Evolutionary conservation across 2,329 filamentous ascomycete genomes (phyloP).

Genomic region (Pyrenophora graminea): DNA sequence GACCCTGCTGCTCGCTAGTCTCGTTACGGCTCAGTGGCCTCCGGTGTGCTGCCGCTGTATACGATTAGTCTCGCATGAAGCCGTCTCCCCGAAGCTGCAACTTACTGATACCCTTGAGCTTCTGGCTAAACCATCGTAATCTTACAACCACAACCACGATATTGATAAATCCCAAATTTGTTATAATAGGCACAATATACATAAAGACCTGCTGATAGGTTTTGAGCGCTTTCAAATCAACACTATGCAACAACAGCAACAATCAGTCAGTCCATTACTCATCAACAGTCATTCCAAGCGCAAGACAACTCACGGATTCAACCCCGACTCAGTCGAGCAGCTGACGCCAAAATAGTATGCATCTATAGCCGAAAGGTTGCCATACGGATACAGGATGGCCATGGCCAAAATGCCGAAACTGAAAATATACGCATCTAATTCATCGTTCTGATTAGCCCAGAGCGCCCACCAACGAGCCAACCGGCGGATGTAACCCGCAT

Average conservation of each 20-base stretch:
- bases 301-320: slow-evolving; percentile 68
- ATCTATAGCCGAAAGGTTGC: slow-evolving; percentile 76
- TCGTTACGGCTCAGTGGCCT: slow-evolving; percentile 1
- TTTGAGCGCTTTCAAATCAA: slow-evolving; percentile 54
- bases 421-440: slow-evolving; percentile 77
- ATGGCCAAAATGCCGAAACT: slow-evolving; percentile 74
- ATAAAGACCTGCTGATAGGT: slow-evolving; percentile 56
- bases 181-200: slow-evolving; percentile 42
- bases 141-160: slow-evolving; percentile 85
- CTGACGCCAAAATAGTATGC: slow-evolving; percentile 84
- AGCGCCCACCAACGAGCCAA: neutral
- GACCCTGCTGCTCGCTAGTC: neutral
- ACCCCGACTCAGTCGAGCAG: slow-evolving; percentile 84
- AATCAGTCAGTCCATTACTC: neutral
- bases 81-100: neutral
- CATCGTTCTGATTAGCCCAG: slow-evolving; percentile 6
- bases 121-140: slow-evolving; percentile 97
- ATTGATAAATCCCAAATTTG: slow-evolving; percentile 49
- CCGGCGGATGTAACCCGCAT: neutral
- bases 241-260: slow-evolving; percentile 31
- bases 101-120: slow-evolving; percentile 80
- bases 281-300: too few species aligned
- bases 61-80: neutral
- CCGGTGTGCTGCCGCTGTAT: slow-evolving; percentile 62
- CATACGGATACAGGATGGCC: slow-evolving; percentile 71